These are phyloP conservation scores for Sugiyamaella qingdaonensis DNA, from an alignment of 805 yeast genomes.

Conservation along the genomic window DNA sequence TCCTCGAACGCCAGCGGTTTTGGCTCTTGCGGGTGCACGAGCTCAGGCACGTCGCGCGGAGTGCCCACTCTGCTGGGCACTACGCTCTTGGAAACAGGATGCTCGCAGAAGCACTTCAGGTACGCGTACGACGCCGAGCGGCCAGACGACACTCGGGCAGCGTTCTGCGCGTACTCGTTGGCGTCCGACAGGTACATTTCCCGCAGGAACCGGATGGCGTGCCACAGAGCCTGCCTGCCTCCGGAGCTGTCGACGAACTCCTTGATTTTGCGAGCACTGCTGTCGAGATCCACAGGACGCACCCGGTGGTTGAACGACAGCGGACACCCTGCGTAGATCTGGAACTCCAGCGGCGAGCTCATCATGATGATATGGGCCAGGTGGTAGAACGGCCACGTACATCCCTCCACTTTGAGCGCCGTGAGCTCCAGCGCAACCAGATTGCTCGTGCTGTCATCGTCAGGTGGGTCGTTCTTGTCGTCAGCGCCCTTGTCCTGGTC, in stretches of 20 bases:
- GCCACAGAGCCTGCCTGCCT: conserved; percentile 53
- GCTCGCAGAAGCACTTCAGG: conserved; percentile 17
- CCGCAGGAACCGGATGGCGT: conserved; percentile 57
- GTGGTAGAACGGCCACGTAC: conserved; percentile 66
- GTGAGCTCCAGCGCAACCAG: conserved; percentile 5
- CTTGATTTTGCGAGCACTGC: conserved; percentile 46
- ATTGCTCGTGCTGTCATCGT: conserved; percentile 4
- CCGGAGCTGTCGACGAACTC: conserved; percentile 48
- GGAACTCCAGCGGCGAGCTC: conserved; percentile 72
- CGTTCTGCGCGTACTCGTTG: conserved; percentile 30
- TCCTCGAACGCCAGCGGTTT: conserved; percentile 18
- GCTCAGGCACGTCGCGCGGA: conserved; percentile 13
- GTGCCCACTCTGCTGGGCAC: conserved; percentile 22
- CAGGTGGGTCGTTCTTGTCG: background rate
- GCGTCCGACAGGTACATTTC: conserved; percentile 58
- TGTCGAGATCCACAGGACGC: conserved; percentile 46
- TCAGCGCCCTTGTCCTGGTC: conserved; percentile 21
- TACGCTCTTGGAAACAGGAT: conserved; percentile 15
- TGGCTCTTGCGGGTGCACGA: background rate
- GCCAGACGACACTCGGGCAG: conserved; percentile 26
- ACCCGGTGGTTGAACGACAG: conserved; percentile 69
- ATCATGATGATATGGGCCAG: conserved; percentile 68
- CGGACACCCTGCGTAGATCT: conserved; percentile 78
- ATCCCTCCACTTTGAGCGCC: conserved; percentile 32
- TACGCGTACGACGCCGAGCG: conserved; percentile 6